phyloP scores from a whole-genome alignment of 805 yeast genomes.

The Candida koratica region DNA sequence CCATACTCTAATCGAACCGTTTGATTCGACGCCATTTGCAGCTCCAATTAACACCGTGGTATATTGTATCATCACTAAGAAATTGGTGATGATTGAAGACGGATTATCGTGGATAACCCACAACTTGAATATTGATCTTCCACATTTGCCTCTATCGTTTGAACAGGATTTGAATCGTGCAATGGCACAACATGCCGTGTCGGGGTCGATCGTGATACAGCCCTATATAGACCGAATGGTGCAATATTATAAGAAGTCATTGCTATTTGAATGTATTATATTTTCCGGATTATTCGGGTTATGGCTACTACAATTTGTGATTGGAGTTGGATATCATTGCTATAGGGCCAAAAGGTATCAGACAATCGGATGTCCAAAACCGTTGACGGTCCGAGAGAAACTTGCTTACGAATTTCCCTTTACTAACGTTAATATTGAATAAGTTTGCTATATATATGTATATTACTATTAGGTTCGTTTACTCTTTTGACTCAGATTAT shows the following conservation, averaged over 20 bases:
- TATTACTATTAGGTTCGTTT: neutral
- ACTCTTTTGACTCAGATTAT: neutral
- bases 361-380: constrained; percentile 25
- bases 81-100: constrained; percentile 57
- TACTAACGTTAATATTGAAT: constrained; percentile 2
- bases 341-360: constrained; percentile 5
- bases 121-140: constrained; percentile 56
- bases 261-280: constrained; percentile 46
- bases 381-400: constrained; percentile 23
- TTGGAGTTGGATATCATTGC: constrained; percentile 27
- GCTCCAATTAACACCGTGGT: constrained; percentile 63
- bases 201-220: constrained; percentile 1
- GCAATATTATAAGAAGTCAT: constrained; percentile 17
- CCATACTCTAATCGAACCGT: constrained; percentile 51
- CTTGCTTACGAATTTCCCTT: constrained; percentile 26
- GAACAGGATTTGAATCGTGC: constrained; percentile 1
- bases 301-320: constrained; percentile 46
- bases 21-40: constrained; percentile 66
- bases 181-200: constrained; percentile 49
- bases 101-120: constrained; percentile 79
- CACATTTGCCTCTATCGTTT: constrained; percentile 36
- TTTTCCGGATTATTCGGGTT: constrained; percentile 41
- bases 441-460: neutral
- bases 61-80: constrained; percentile 75
- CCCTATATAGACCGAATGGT: constrained; percentile 6